Percentiles rank a stretch among this genome's conserved stretches.
Conservation (phyloP, 176 grass and related monocot genomes). For the Oryza glaberrima region DNA sequence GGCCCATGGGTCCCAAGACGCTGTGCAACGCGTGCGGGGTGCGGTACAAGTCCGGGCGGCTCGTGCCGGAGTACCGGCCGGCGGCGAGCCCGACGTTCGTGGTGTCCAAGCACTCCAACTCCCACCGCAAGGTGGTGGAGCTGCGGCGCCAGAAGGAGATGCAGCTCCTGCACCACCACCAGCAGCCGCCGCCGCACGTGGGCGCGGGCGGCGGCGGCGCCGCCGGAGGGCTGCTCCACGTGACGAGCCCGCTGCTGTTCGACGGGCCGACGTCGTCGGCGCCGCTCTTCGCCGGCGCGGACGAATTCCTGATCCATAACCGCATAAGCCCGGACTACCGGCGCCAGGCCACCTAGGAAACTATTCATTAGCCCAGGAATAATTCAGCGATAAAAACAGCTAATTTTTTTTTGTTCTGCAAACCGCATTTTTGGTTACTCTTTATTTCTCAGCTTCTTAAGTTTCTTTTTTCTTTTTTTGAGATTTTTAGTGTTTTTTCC, state of each 20-base stretch:
- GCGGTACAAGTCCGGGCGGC: slow-evolving; percentile 84
- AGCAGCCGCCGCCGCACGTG: slow-evolving; percentile 16
- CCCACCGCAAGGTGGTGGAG: slow-evolving; percentile 97
- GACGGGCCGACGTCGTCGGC: slow-evolving; percentile 42
- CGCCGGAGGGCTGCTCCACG: slow-evolving; percentile 28
- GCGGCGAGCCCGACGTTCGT: slow-evolving; percentile 89
- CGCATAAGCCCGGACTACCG: slow-evolving; percentile 67
- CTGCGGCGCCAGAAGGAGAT: slow-evolving; percentile 90
- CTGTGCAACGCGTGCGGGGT: slow-evolving; percentile 99
- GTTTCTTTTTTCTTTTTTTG: slow-evolving; percentile 49
- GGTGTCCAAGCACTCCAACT: slow-evolving; percentile 92
- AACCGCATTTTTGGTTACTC: slow-evolving; percentile 42
- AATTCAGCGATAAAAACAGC: slow-evolving; percentile 45
- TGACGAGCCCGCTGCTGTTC: slow-evolving; percentile 46
- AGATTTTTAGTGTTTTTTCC: slow-evolving; percentile 38
- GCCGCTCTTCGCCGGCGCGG: slow-evolving; percentile 37
- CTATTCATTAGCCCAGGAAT: slow-evolving; percentile 51
- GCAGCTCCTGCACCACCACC: slow-evolving; percentile 37
- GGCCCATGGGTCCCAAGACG: slow-evolving; percentile 92
- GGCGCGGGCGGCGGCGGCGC: neutral
- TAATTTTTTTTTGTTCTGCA: slow-evolving; percentile 35
- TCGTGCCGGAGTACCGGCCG: slow-evolving; percentile 95
- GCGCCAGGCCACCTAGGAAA: slow-evolving; percentile 70
- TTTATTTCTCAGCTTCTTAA: slow-evolving; percentile 42
- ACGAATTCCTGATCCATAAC: slow-evolving; percentile 77